Conservation (phyloP, 192 early-diverging fungal species). For the Rhizophagus sp. region DNA sequence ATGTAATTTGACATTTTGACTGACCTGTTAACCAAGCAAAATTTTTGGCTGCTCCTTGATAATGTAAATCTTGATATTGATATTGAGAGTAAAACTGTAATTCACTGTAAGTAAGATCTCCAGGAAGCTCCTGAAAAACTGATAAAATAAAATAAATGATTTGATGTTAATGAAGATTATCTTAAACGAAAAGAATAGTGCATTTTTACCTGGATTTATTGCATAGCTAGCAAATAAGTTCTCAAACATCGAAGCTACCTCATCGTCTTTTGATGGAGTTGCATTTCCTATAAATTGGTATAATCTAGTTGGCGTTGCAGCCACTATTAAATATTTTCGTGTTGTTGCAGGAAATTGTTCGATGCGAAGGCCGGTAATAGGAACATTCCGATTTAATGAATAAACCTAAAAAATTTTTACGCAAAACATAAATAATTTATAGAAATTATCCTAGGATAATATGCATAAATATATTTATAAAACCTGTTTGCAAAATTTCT, state of each 20-base stretch:
- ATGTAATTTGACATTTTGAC: not conserved
- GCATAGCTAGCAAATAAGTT: conserved; percentile 73
- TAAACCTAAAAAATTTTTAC: conserved; percentile 46
- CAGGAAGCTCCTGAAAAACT: conserved; percentile 63
- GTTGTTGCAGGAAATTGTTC: conserved; percentile 74
- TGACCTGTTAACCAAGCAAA: conserved; percentile 91
- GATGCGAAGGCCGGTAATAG: conserved; percentile 80
- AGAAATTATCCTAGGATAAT: too few species aligned
- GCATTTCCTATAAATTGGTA: conserved; percentile 88
- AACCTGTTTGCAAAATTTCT: conserved; percentile 73
- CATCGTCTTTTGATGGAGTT: conserved; percentile 48
- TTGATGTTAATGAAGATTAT: not conserved
- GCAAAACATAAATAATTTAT: not conserved
- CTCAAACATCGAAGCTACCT: conserved; percentile 72
- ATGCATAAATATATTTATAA: not conserved
- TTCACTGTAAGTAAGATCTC: conserved; percentile 54
- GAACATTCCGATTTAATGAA: conserved; percentile 68
- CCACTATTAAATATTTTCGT: conserved; percentile 79
- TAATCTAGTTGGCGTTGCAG: conserved; percentile 81
- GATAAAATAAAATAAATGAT: conserved; percentile 5
- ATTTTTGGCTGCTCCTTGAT: conserved; percentile 65
- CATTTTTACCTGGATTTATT: conserved; percentile 57
- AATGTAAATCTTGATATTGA: conserved; percentile 61
- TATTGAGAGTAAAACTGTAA: conserved; percentile 71
- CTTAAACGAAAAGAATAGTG: conserved; percentile 10